These are phyloP conservation scores for Crithidia fasciculata DNA, from an alignment of 208 protist species.

Conservation along the genomic window DNA sequence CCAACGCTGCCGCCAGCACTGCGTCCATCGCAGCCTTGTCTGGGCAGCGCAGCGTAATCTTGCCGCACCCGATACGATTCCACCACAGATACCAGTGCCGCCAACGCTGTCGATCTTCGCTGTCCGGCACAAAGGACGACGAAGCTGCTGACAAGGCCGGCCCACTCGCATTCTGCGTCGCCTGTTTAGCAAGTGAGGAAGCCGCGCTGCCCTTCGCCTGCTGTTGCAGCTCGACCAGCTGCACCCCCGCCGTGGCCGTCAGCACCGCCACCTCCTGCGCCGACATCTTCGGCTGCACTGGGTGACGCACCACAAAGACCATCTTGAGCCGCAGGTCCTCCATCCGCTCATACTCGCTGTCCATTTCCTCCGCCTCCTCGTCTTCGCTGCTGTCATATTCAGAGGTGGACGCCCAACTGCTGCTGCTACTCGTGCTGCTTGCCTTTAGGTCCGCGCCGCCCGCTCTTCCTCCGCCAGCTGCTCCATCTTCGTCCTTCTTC, in stretches of 20 bases:
- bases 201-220: background rate
- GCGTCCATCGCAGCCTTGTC: conserved; percentile 31
- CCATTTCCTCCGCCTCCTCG: conserved; percentile 23
- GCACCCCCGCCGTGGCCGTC: conserved; percentile 49
- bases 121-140: background rate
- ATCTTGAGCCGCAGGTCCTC: conserved; percentile 72
- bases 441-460: background rate
- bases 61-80: conserved; percentile 68
- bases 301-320: conserved; percentile 67
- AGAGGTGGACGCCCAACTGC: conserved; percentile 21
- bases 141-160: background rate
- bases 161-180: background rate
- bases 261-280: conserved; percentile 50
- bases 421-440: background rate
- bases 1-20: conserved; percentile 30
- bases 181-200: background rate
- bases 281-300: conserved; percentile 40
- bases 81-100: conserved; percentile 69
- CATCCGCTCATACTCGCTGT: conserved; percentile 58
- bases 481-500: background rate
- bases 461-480: background rate
- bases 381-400: conserved; percentile 22
- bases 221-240: conserved; percentile 40
- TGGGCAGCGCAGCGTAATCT: conserved; percentile 67
- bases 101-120: conserved; percentile 40